A percentile compares a stretch with the other conserved stretches of the same genome.
Conservation (phyloP, 805 yeast genomes). For the Metschnikowia continentalis region DNA sequence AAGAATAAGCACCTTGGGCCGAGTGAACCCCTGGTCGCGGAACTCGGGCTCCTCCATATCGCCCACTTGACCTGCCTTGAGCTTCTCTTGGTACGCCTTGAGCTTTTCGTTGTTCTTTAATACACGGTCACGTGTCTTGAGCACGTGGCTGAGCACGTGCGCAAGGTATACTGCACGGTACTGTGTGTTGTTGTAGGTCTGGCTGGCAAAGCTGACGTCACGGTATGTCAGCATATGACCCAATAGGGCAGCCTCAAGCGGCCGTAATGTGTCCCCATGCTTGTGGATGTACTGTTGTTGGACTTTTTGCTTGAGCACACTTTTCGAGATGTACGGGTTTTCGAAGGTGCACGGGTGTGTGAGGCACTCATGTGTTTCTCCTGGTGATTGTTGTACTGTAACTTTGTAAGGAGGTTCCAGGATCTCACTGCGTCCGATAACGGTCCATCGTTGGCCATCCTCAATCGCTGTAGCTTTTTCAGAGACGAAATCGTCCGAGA, state of each 20-base stretch:
- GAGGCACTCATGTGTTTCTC: slow-evolving; percentile 12
- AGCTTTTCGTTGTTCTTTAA: slow-evolving; percentile 68
- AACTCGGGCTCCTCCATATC: slow-evolving; percentile 50
- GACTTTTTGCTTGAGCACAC: slow-evolving; percentile 27
- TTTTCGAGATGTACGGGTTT: slow-evolving; percentile 9
- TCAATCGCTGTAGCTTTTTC: slow-evolving; percentile 20
- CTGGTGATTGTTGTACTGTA: slow-evolving; percentile 32
- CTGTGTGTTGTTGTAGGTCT: slow-evolving; percentile 44
- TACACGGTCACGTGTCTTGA: slow-evolving; percentile 82
- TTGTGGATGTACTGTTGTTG: slow-evolving; percentile 18
- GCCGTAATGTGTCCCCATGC: slow-evolving; percentile 15
- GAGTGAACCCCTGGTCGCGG: slow-evolving; percentile 92
- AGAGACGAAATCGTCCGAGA: slow-evolving; percentile 36
- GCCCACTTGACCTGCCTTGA: slow-evolving; percentile 34
- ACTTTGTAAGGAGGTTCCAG: slow-evolving; percentile 25
- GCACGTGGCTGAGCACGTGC: slow-evolving; percentile 79
- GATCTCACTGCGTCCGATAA: slow-evolving; percentile 16
- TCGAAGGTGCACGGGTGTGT: background rate
- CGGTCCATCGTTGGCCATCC: slow-evolving; percentile 27
- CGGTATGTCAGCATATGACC: slow-evolving; percentile 69
- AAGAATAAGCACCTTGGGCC: slow-evolving; percentile 81
- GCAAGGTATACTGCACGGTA: slow-evolving; percentile 62
- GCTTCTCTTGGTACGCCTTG: slow-evolving; percentile 37
- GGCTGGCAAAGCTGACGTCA: slow-evolving; percentile 62
- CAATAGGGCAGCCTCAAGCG: slow-evolving; percentile 49